Conservation (phyloP, 2,329 filamentous ascomycete genomes). For the Colletotrichum tamarilloi region DNA sequence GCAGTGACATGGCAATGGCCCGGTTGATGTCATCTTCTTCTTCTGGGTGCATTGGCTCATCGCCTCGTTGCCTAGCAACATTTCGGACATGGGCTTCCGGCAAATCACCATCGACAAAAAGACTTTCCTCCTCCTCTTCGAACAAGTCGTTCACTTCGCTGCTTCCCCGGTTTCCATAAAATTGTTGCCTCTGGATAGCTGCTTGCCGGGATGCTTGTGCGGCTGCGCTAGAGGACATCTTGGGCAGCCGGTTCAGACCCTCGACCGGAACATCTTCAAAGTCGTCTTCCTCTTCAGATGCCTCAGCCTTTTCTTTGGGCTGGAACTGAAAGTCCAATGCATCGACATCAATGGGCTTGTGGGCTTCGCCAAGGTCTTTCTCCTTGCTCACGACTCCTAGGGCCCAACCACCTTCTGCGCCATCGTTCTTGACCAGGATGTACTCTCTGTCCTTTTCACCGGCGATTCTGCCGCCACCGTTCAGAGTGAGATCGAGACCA, state of each 20-base stretch:
- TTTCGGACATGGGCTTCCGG: slow-evolving; percentile 32
- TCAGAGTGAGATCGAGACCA: slow-evolving; percentile 76
- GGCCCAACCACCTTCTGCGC: slow-evolving; percentile 95
- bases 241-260: slow-evolving; percentile 86
- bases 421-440: slow-evolving; percentile 94
- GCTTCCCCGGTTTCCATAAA: slow-evolving; percentile 1
- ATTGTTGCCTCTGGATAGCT: slow-evolving; percentile 15
- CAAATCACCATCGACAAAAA: slow-evolving; percentile 62
- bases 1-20: slow-evolving; percentile 88
- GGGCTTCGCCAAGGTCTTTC: slow-evolving; percentile 80
- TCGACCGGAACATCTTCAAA: slow-evolving; percentile 96
- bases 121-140: slow-evolving; percentile 59
- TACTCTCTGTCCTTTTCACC: slow-evolving; percentile 94
- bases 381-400: slow-evolving; percentile 91
- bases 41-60: slow-evolving; percentile 51
- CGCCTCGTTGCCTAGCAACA: slow-evolving; percentile 42
- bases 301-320: slow-evolving; percentile 67
- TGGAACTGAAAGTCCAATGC: slow-evolving; percentile 68
- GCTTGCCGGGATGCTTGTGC: slow-evolving; percentile 4
- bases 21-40: slow-evolving; percentile 74
- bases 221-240: slow-evolving; percentile 43
- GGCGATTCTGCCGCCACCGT: slow-evolving; percentile 72
- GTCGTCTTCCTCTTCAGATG: slow-evolving; percentile 71
- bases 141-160: slow-evolving; percentile 40
- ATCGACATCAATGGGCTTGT: slow-evolving; percentile 95